These are phyloP conservation scores for Fusarium pseudonygamai DNA, from an alignment of 2,329 filamentous ascomycete species.

Conservation along the genomic window DNA sequence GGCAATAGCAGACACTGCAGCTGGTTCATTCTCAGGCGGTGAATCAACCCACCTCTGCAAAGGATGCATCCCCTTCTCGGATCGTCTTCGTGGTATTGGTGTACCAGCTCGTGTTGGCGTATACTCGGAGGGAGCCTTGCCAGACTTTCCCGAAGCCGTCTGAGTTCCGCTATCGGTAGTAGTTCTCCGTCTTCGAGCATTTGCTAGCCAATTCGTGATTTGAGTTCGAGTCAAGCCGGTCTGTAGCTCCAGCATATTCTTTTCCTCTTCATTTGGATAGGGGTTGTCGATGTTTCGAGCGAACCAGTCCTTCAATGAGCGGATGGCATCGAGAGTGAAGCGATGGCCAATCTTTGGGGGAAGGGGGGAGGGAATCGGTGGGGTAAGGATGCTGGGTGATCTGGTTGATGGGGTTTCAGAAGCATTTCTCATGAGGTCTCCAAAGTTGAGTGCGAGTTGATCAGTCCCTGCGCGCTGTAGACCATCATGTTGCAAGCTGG, in stretches of 20 bases:
- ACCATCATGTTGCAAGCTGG: background rate
- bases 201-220: conserved; percentile 88
- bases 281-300: conserved; percentile 77
- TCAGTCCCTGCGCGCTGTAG: background rate
- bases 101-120: conserved; percentile 64
- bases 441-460: background rate
- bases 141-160: background rate
- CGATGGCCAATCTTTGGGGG: conserved; percentile 25
- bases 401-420: background rate
- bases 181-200: conserved; percentile 75
- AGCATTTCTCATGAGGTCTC: background rate
- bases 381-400: background rate
- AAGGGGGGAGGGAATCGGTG: background rate
- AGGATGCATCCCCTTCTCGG: conserved; percentile 33
- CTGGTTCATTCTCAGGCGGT: conserved; percentile 47
- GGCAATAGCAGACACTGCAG: conserved; percentile 45
- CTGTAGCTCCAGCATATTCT: conserved; percentile 74
- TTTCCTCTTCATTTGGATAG: conserved; percentile 85
- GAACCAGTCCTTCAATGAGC: conserved; percentile 80
- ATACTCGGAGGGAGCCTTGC: background rate
- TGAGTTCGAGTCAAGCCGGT: conserved; percentile 82
- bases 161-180: conserved; percentile 61
- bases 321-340: conserved; percentile 19
- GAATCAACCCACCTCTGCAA: conserved; percentile 48
- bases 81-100: conserved; percentile 43